These are phyloP conservation scores for Phylloporus sp. DNA, from an alignment of 768 basidiomycete species.

Conservation along the genomic window DNA sequence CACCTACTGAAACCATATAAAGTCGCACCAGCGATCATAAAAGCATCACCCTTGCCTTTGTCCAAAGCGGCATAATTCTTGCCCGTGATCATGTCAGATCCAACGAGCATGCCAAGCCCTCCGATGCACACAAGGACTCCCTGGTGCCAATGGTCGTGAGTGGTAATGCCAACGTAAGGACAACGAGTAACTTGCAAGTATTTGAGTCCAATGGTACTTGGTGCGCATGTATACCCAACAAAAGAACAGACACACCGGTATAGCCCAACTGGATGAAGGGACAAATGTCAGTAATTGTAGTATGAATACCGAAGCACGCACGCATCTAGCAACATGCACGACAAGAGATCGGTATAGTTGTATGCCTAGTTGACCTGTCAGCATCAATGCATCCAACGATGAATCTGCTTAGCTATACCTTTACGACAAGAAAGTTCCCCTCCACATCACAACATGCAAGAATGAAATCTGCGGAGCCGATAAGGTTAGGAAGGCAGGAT, in stretches of 20 bases:
- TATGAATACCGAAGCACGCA: slow-evolving; percentile 32
- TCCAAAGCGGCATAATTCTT: slow-evolving; percentile 67
- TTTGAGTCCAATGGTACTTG: slow-evolving; percentile 79
- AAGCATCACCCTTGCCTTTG: slow-evolving; percentile 76
- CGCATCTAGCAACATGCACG: slow-evolving; percentile 92
- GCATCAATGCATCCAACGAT: not conserved
- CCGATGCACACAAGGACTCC: slow-evolving; percentile 70
- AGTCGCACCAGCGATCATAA: slow-evolving; percentile 84
- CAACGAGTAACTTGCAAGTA: slow-evolving; percentile 48
- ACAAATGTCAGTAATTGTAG: not conserved
- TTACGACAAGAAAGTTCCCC: slow-evolving; percentile 83
- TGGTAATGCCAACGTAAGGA: not conserved
- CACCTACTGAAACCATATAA: slow-evolving; percentile 81
- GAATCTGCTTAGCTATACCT: slow-evolving; percentile 35
- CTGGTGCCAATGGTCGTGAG: slow-evolving; percentile 31
- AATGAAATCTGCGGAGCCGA: slow-evolving; percentile 54
- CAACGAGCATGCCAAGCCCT: slow-evolving; percentile 77
- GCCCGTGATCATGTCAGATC: slow-evolving; percentile 70
- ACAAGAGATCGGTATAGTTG: slow-evolving; percentile 81
- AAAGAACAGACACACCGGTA: slow-evolving; percentile 81
- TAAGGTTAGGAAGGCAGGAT: slow-evolving; percentile 4
- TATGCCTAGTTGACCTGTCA: slow-evolving; percentile 50
- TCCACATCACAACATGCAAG: slow-evolving; percentile 82
- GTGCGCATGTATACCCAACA: slow-evolving; percentile 81
- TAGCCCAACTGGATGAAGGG: slow-evolving; percentile 73